Evolutionary conservation across 148 eudicot genomes (phyloP), one percentile per base, ranked within the genome.

Genomic region (Silene conica): DNA sequence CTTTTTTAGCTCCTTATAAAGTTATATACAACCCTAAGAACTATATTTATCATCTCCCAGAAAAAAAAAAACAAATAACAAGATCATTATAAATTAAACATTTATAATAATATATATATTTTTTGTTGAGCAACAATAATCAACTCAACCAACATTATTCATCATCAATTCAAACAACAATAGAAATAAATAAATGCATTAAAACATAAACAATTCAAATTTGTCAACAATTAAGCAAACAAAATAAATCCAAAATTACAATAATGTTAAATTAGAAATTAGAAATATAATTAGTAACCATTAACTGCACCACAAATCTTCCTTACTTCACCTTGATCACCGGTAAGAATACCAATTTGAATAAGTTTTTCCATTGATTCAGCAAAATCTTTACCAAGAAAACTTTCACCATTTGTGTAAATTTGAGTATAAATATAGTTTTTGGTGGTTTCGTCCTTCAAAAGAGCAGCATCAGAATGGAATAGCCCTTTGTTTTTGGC

Each of bases 401-500:
- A 89, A 9, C 82, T 80, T 0, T 81, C 67, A 0, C 82, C 83
- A 22, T 52, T 11, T 1, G 81, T 4, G 5, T 56, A 6, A 0
- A 75, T 81, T 41, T 85, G 88, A 19, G 28, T 26, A 26, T 76
- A 34, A 2, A 86, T 77, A n/a, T 86, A 88, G 4, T 23, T 68
- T 5, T 52, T 77, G 0, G 93, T 83, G 18, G 66, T 71, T 0
- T 4, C 2, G 41, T 89, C 83, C 1, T 21, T 59, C 46, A 91
- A 82, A 67, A 91, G 88, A 16, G 89, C 88, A 0, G 91, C 81
- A 58, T 91, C 93, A 1, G 91, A 87, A 2, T 50, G 22, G 23
- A 89, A 91, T 0, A 89, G 77, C 0, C 89, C 96, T 54, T 84
- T 80, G 18, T 86, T 71, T 69, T 80, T 84, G 2, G 60, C 68